Evolutionary conservation across 129 eudicot species (phyloP), one percentile per base, ranked within the genome.

Genomic region (Pseudognaphalium luteoalbum): DNA sequence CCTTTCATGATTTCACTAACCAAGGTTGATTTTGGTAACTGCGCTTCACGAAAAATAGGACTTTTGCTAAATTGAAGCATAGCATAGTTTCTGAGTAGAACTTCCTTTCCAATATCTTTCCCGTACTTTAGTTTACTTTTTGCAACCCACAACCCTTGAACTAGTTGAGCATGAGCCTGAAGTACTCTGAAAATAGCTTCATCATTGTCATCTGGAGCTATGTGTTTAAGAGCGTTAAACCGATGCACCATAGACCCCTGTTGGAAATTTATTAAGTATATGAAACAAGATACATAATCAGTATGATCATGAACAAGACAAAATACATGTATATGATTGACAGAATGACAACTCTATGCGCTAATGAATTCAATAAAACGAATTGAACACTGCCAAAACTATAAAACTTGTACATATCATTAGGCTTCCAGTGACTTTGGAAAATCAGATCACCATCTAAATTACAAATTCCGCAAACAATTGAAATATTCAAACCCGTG

Each of bases 91-190:
- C 98, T 84, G 65, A 83, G 85, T 25, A 87, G 50, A 61, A 69
- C 57, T 6, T 87, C 86, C 65, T 19, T 44, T 76, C 92, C 90
- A 19, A 2, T 39, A 77, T 77, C 78, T 74, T 44, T 79, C 28
- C 39, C 66, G 42, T 72, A 82, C 42, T 83, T 77, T 70, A 94
- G 42, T 32, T 74, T 33, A 75, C 85, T 88, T 86, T 81, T 91
- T 78, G 93, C 88, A 75, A 94, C 89, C 98, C 97, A 91, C 41
- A 87, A 72, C 28, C 98, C 98, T 86, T 94, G 98, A 39, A 94
- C 86, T 61, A 91, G 81, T 29, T 58, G 77, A 74, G 92, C 96
- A 77, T 67, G 79, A 35, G 75, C 76, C 61, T 79, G 74, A 25
- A 94, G 86, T 61, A 87, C 84, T 76, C 10, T 70, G 61, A 89